Conservation (phyloP, 1,284 basidiomycete species). For the Neonothopanus nambi region DNA sequence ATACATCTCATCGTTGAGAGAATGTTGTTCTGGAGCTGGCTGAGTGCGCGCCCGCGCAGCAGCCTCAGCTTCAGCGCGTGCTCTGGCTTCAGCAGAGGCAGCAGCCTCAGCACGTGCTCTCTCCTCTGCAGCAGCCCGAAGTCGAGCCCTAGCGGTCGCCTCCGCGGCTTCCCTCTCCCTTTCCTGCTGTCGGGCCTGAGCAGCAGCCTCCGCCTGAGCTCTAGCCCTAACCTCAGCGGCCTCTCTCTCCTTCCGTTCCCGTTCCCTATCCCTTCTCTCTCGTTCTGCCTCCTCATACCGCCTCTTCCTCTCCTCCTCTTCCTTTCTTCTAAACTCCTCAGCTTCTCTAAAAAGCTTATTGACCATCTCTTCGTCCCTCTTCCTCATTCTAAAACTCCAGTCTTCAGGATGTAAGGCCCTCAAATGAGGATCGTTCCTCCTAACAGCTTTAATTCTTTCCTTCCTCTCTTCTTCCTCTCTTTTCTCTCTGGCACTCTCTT, state of each 20-base stretch:
- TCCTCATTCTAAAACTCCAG: no score
- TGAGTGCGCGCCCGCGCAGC: not conserved
- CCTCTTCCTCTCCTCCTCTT: not conserved
- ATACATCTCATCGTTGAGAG: not conserved
- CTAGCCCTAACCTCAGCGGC: not conserved
- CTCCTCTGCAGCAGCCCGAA: not conserved
- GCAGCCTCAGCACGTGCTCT: not conserved
- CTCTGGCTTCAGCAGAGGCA: not conserved
- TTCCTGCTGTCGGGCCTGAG: no score
- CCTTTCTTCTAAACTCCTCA: not conserved
- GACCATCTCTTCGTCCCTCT: not conserved
- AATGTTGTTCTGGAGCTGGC: not conserved
- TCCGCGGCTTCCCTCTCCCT: conserved; percentile 1
- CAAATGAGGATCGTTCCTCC: no score
- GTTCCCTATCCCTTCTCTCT: not conserved
- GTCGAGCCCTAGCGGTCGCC: not conserved
- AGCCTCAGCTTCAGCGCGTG: not conserved
- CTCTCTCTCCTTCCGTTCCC: not conserved
- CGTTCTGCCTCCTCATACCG: not conserved
- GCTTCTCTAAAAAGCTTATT: not conserved
- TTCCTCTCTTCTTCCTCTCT: no score
- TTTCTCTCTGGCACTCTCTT: no score
- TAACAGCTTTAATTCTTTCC: no score
- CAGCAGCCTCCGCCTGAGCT: not conserved
- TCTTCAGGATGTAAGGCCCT: no score